Evolutionary conservation across 1,139 yeast genomes (phyloP).

Genomic region (Yamadazyma dushanensis): DNA sequence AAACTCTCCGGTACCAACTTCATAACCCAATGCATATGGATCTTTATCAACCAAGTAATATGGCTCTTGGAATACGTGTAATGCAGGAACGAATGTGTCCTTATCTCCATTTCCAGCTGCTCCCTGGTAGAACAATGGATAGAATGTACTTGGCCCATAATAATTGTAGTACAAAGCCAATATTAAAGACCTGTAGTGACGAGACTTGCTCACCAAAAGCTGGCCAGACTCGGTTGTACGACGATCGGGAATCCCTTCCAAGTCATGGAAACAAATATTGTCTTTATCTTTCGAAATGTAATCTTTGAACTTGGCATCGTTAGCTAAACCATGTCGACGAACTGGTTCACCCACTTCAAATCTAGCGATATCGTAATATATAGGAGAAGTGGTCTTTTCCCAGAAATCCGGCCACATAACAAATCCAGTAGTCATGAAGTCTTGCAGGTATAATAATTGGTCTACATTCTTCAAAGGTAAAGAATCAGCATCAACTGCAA

Average conservation of each 20-base stretch:
- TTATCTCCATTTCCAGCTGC: slow-evolving; percentile 17
- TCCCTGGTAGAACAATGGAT: slow-evolving; percentile 11
- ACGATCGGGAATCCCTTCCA: slow-evolving; percentile 30
- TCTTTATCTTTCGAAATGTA: slow-evolving; percentile 20
- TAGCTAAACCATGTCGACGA: slow-evolving; percentile 30
- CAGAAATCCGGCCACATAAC: slow-evolving; percentile 42
- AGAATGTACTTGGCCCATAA: slow-evolving; percentile 19
- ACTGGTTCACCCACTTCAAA: slow-evolving; percentile 30
- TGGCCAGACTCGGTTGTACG: slow-evolving; percentile 37
- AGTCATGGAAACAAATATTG: slow-evolving; percentile 33
- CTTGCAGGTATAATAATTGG: slow-evolving; percentile 23
- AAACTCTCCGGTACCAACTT: slow-evolving; percentile 19
- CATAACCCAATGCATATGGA: slow-evolving; percentile 28
- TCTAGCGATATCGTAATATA: slow-evolving; percentile 35
- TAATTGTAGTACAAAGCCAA: slow-evolving; percentile 36
- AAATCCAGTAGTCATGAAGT: slow-evolving; percentile 29
- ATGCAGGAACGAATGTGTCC: slow-evolving; percentile 41
- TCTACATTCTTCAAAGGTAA: slow-evolving; percentile 36
- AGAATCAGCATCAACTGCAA: slow-evolving; percentile 37
- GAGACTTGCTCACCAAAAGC: slow-evolving; percentile 33
- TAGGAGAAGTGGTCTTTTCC: slow-evolving; percentile 37
- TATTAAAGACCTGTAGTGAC: slow-evolving; percentile 29
- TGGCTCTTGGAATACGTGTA: slow-evolving; percentile 36
- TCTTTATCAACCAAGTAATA: slow-evolving; percentile 27
- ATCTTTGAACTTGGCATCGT: slow-evolving; percentile 24